phyloP scores from a whole-genome alignment of 768 basidiomycete species.

The Crepidotus variabilis region DNA sequence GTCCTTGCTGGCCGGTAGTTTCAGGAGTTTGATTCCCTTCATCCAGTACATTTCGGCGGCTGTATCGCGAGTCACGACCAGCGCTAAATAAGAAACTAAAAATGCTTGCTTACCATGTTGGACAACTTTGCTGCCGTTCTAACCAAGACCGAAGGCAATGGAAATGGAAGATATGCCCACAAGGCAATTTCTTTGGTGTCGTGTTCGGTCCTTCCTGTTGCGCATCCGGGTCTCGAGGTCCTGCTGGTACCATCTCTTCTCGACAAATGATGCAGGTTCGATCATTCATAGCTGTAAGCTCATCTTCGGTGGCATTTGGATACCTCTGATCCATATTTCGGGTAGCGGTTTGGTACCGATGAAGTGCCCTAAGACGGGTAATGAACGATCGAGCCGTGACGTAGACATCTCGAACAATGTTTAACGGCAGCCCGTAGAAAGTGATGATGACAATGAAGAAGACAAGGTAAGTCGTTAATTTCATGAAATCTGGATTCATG shows the following conservation, averaged over 20 bases:
- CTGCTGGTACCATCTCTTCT: slow-evolving; percentile 78
- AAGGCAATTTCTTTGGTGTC: slow-evolving; percentile 94
- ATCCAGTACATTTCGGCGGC: slow-evolving; percentile 77
- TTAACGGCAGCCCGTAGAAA: slow-evolving; percentile 91
- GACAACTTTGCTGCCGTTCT: slow-evolving; percentile 97
- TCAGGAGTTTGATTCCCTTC: slow-evolving; percentile 29
- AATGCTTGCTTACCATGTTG: slow-evolving; percentile 75
- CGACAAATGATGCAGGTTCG: slow-evolving; percentile 97
- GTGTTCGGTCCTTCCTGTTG: slow-evolving; percentile 78
- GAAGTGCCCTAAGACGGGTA: slow-evolving; percentile 79
- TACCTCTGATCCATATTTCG: slow-evolving; percentile 95
- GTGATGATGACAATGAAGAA: slow-evolving; percentile 95
- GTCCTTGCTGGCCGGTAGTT: slow-evolving; percentile 24
- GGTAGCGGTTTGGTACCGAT: slow-evolving; percentile 91
- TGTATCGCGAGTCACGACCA: slow-evolving; percentile 24
- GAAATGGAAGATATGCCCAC: slow-evolving; percentile 98
- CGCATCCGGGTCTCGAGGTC: slow-evolving; percentile 23
- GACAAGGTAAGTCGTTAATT: slow-evolving; percentile 84
- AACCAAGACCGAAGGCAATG: slow-evolving; percentile 97
- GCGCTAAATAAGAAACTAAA: slow-evolving; percentile 1
- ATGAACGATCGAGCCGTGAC: slow-evolving; percentile 92
- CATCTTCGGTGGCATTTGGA: slow-evolving; percentile 86
- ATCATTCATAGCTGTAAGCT: slow-evolving; percentile 78
- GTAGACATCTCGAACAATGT: slow-evolving; percentile 97
- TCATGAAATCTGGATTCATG: slow-evolving; percentile 73